Percentiles rank a stretch among this genome's conserved stretches.
phyloP scores from a whole-genome alignment of 176 grass and related monocot species.

The Urochloa ruziziensis region DNA sequence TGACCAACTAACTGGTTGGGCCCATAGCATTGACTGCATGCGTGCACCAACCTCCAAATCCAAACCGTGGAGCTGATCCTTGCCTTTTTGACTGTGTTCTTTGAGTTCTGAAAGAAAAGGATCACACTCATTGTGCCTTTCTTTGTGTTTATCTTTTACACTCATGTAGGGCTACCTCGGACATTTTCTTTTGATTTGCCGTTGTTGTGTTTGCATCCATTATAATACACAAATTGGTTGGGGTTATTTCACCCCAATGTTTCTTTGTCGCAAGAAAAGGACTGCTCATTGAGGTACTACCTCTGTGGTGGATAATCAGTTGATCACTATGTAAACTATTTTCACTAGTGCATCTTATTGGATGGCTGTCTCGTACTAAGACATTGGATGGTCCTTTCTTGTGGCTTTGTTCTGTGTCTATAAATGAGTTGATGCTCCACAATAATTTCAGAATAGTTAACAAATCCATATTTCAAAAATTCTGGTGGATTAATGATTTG shows the following conservation, averaged over 20 bases:
- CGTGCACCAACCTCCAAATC: slow-evolving; percentile 38
- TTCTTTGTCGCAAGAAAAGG: not conserved
- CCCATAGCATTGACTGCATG: slow-evolving; percentile 46
- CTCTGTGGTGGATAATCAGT: not conserved
- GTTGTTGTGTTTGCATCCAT: slow-evolving; percentile 15
- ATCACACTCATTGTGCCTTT: slow-evolving; percentile 21
- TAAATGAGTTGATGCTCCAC: slow-evolving; percentile 19
- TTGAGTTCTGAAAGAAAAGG: slow-evolving; percentile 27
- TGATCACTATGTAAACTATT: slow-evolving; percentile 3
- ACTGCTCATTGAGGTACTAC: not conserved
- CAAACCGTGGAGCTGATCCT: slow-evolving; percentile 22
- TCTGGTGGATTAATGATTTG: not conserved
- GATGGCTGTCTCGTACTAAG: not conserved
- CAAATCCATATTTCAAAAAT: not conserved
- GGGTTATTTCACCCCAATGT: slow-evolving; percentile 6
- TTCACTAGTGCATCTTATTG: slow-evolving; percentile 14
- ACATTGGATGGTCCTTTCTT: slow-evolving; percentile 22
- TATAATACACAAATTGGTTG: not conserved
- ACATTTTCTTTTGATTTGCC: slow-evolving; percentile 15
- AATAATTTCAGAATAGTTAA: slow-evolving; percentile 8
- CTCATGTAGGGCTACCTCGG: not conserved
- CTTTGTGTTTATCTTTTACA: slow-evolving; percentile 13
- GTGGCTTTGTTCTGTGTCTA: slow-evolving; percentile 25
- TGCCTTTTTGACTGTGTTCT: slow-evolving; percentile 6
- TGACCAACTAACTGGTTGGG: slow-evolving; percentile 43